Percentiles rank a stretch among this genome's conserved stretches.
Evolutionary conservation across 805 yeast species (phyloP).

Genomic region (Saturnispora halmiae): DNA sequence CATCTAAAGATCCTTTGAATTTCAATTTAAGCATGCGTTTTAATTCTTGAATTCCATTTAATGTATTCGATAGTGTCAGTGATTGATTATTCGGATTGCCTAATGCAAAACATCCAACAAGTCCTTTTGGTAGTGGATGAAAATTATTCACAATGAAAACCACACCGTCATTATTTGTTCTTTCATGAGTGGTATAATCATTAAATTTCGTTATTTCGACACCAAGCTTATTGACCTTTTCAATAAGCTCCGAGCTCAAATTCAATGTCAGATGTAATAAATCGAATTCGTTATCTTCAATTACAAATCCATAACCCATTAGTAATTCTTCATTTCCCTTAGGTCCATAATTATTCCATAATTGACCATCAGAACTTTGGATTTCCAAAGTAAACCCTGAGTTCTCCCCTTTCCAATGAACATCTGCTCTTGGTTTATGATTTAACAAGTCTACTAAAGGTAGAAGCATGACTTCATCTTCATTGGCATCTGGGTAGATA

Average conservation of each 20-base stretch:
- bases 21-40: constrained; percentile 46
- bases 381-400: constrained; percentile 33
- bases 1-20: constrained; percentile 20
- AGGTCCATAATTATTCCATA: constrained; percentile 79
- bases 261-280: constrained; percentile 51
- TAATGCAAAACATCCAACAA: constrained; percentile 43
- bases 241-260: constrained; percentile 6
- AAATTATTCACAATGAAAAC: constrained; percentile 24
- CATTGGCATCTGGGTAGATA: constrained; percentile 23
- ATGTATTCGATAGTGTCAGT: constrained; percentile 40
- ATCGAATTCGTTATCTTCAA: constrained; percentile 50
- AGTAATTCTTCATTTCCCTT: constrained; percentile 79
- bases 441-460: constrained; percentile 77
- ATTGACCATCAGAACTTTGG: background rate
- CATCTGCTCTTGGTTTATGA: constrained; percentile 53
- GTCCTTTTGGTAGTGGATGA: constrained; percentile 34
- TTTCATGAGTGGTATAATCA: constrained; percentile 25
- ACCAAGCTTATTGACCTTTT: constrained; percentile 14
- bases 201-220: constrained; percentile 21
- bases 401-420: constrained; percentile 46
- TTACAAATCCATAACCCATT: constrained; percentile 72
- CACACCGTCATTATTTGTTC: constrained; percentile 1
- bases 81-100: constrained; percentile 24
- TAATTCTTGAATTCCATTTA: constrained; percentile 56
- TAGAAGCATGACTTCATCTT: constrained; percentile 42